Evolutionary conservation across 768 basidiomycete genomes (phyloP).

Genomic region (Leccinum barrowsii): DNA sequence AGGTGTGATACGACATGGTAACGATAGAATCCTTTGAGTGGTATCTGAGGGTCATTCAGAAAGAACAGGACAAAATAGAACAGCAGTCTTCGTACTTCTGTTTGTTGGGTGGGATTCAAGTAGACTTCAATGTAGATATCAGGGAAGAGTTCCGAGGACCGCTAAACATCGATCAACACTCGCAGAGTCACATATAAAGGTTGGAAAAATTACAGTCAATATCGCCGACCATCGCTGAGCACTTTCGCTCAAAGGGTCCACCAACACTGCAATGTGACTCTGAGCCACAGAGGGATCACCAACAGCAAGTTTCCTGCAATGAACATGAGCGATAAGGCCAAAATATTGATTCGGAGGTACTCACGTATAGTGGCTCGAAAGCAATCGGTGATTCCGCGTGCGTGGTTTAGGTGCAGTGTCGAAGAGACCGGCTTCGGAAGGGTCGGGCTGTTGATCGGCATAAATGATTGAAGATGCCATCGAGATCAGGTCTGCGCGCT

Average conservation of each 20-base stretch:
- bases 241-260: slow-evolving; percentile 83
- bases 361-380: slow-evolving; percentile 66
- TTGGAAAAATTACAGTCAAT: slow-evolving; percentile 50
- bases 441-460: slow-evolving; percentile 66
- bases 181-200: not conserved
- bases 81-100: slow-evolving; percentile 51
- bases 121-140: slow-evolving; percentile 72
- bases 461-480: slow-evolving; percentile 71
- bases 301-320: slow-evolving; percentile 56
- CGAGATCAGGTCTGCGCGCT: slow-evolving; percentile 57
- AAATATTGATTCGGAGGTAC: slow-evolving; percentile 21
- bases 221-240: slow-evolving; percentile 87
- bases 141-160: slow-evolving; percentile 44
- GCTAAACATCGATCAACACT: slow-evolving; percentile 10
- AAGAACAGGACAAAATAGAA: not conserved
- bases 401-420: slow-evolving; percentile 61
- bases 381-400: slow-evolving; percentile 52
- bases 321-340: not conserved
- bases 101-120: slow-evolving; percentile 64
- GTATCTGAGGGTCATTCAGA: slow-evolving; percentile 49
- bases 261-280: slow-evolving; percentile 63
- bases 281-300: slow-evolving; percentile 68
- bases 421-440: slow-evolving; percentile 68
- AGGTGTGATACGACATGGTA: slow-evolving; percentile 60
- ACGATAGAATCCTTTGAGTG: slow-evolving; percentile 90